These are phyloP conservation scores for Tephrocybe sp. DNA, from an alignment of 768 basidiomycete species.

Conservation along the genomic window DNA sequence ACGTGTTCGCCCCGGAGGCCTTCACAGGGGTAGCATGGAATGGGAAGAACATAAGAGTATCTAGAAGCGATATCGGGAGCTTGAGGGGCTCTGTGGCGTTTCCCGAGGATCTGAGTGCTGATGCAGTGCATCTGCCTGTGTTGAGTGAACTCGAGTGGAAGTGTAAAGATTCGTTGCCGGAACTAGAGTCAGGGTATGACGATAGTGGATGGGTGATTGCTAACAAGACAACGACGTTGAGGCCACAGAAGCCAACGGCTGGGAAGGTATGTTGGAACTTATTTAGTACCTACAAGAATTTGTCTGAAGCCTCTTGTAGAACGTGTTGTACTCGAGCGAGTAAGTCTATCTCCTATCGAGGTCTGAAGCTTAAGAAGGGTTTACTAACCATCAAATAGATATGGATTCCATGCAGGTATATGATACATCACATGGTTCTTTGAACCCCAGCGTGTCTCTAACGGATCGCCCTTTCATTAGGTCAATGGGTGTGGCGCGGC, in stretches of 20 bases:
- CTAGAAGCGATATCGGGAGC: conserved; percentile 27
- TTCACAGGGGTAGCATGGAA: conserved; percentile 60
- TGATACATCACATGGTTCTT: no score
- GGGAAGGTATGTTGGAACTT: conserved; percentile 56
- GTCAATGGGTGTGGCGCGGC: conserved; percentile 46
- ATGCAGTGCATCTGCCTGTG: conserved; percentile 32
- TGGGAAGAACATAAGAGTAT: conserved; percentile 37
- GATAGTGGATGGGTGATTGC: conserved; percentile 60
- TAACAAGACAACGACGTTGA: conserved; percentile 57
- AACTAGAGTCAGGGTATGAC: conserved; percentile 49
- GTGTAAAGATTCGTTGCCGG: conserved; percentile 63
- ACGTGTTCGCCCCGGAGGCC: conserved; percentile 49
- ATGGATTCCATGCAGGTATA: conserved; percentile 31
- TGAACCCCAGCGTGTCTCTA: background rate
- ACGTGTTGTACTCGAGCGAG: conserved; percentile 33
- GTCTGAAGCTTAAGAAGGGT: background rate
- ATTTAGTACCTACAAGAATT: no score
- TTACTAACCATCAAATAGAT: conserved; percentile 14
- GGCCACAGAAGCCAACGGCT: conserved; percentile 54
- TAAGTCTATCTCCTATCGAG: conserved; percentile 9
- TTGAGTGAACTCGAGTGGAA: conserved; percentile 50
- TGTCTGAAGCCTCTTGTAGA: conserved; percentile 18
- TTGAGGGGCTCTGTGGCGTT: conserved; percentile 35
- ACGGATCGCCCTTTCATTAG: conserved; percentile 2
- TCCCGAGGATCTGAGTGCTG: conserved; percentile 28